Evolutionary conservation across 225 moss, liverwort and hornwort genomes (phyloP), one percentile per base, ranked within the genome.

Genomic region (Anthoceros angustus): DNA sequence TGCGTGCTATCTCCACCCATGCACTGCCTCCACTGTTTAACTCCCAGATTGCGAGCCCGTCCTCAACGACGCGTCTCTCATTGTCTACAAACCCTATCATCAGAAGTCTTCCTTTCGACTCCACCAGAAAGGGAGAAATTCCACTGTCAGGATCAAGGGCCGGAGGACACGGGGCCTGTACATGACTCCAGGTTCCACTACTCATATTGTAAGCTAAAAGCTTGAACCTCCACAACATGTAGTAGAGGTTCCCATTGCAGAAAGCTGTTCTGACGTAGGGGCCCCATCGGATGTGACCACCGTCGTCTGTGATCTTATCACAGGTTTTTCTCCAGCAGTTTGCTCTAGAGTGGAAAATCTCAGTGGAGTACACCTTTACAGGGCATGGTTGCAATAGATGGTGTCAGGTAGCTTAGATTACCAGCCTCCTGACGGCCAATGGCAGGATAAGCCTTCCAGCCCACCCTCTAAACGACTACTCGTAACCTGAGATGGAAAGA

Each of bases 291-390:
- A 82, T 73, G 63, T 84, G 81, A 18, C 73, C 74, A 62, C 73
- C 80, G 42, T 73, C 76, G 41, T 77, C 70, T 72, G 69, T 75
- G 48, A 38, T 38, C 38, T 74, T 82, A 38, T 79, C 82, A 62
- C 77, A 75, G 15, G 74, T 74, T 72, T 72, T 77, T 55, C 77
- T 72, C 84, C 84, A 84, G 73, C 79, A 75, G 71, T 84, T 81
- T 20, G 78, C 79, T 21, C 79, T 75, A 46, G 84, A 84, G 67
- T 84, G 78, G 21, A 76, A 84, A 6, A 84, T 77, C 66, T 84
- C 84, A 40, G 84, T 84, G 62, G 69, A 77, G 46, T 73, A 77
- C 39, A 84, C 79, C 20, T 73, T 79, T 70, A 79, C 72, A 32
- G 70, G 73, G 63, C 76, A 74, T 71, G 78, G 78, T 64, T 32